These are phyloP conservation scores for Lactarius vividus DNA, from an alignment of 768 basidiomycete species.

Conservation along the genomic window DNA sequence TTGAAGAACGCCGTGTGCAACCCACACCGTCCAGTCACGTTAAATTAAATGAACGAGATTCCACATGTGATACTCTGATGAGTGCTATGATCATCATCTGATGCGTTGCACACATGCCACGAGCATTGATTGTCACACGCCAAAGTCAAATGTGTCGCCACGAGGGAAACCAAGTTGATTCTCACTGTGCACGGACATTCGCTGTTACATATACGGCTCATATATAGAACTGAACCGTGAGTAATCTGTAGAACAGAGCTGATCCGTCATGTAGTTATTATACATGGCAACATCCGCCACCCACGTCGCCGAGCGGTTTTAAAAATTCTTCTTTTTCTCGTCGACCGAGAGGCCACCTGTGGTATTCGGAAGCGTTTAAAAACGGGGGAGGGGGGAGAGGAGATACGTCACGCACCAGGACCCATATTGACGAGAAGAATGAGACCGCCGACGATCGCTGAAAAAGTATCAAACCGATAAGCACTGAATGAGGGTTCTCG, in stretches of 20 bases:
- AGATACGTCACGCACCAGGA: constrained; percentile 56
- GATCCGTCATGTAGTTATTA: neutral
- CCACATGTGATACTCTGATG: neutral
- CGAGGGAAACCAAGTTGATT: neutral
- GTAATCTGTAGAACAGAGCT: constrained; percentile 7
- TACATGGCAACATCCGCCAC: constrained; percentile 4
- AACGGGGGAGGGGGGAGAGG: neutral
- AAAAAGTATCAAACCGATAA: constrained; percentile 15
- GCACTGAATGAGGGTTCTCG: neutral
- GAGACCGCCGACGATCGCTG: constrained; percentile 93
- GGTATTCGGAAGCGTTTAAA: constrained; percentile 19
- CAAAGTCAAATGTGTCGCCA: neutral
- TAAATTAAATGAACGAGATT: neutral
- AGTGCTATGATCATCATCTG: neutral
- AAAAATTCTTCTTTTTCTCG: constrained; percentile 98
- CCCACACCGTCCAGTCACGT: neutral
- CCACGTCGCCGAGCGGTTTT: constrained; percentile 6
- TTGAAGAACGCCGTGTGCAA: neutral
- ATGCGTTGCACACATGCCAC: neutral
- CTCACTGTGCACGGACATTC: constrained; percentile 9
- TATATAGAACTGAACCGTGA: constrained; percentile 19
- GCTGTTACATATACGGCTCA: constrained; percentile 15
- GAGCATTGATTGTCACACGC: neutral
- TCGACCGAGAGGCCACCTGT: constrained; percentile 92
- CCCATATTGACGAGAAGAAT: constrained; percentile 98